These are phyloP conservation scores for sunflower (Helianthus annuus) DNA, from an alignment of 129 eudicot species.

Conservation along the genomic window HanXRQr2.0-SUNRISE NC_035439.2:80309837-80310336, in stretches of 20 bases:
- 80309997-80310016: background rate
- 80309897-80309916: background rate
- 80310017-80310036: background rate
- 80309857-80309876: background rate
- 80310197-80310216: conserved; percentile 41
- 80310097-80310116: background rate
- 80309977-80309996: background rate
- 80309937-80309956: too few species aligned
- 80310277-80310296: background rate
- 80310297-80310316: background rate
- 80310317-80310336: too few species aligned
- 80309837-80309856: background rate
- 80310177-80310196: conserved; percentile 50
- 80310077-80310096: background rate
- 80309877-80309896: background rate
- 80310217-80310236: conserved; percentile 35
- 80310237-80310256: conserved; percentile 58
- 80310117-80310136: conserved; percentile 66
- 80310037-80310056: background rate
- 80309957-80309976: too few species aligned
- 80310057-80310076: background rate
- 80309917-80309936: too few species aligned
- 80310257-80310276: conserved; percentile 74
- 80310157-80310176: conserved; percentile 60
- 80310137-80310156: conserved; percentile 74